Evolutionary conservation across 148 eudicot genomes (phyloP), one percentile per base, ranked within the genome.

Genomic region (Chenopodium berlandieri): DNA sequence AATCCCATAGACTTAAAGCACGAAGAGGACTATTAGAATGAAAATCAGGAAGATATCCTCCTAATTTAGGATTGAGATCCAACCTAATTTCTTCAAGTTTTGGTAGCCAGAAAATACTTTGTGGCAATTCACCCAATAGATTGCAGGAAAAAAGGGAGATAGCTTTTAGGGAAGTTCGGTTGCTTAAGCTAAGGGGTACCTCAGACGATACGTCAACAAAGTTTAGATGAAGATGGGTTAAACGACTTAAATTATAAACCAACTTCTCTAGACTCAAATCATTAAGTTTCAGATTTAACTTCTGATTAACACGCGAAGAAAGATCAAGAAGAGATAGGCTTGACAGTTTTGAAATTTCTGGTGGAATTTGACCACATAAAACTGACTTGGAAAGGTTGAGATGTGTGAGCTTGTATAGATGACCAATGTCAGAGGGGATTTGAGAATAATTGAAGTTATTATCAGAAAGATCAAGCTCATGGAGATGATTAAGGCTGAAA

Each of bases 21-120:
- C 44, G 5, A 4, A 88, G 81, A 8, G 77, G 73, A 47, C 74
- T 79, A 2, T 30, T 66, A 1, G 4, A 14, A 4, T 46, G 79
- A 78, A 88, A 85, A 25, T 83, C 82, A 2, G 89, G 86, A 40
- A 87, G 73, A 40, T 7, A 3, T 7, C 89, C 86, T 10, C 0
- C 54, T 1, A 88, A 76, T 10, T 70, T 2, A 3, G 13, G 11
- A 46, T 88, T 88, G 0, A 4, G 12, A 14, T 12, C 0, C 9
- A 86, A 2, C 0, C 0, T 14, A 10, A 85, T 77, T 23, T 3
- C 4, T 74, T 64, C 70, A 6, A 88, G 84, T 2, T 62, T 77
- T 47, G 86, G 90, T 22, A 85, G 68, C 2, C 17, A 56, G 34
- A 86, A 86, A 48, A 86, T 25, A 3, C 40, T 25, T 5, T 0